A percentile compares a stretch with the other conserved stretches of the same genome.
Evolutionary conservation across 768 basidiomycete species (phyloP).

Genomic region (Lactifluus rugatus): DNA sequence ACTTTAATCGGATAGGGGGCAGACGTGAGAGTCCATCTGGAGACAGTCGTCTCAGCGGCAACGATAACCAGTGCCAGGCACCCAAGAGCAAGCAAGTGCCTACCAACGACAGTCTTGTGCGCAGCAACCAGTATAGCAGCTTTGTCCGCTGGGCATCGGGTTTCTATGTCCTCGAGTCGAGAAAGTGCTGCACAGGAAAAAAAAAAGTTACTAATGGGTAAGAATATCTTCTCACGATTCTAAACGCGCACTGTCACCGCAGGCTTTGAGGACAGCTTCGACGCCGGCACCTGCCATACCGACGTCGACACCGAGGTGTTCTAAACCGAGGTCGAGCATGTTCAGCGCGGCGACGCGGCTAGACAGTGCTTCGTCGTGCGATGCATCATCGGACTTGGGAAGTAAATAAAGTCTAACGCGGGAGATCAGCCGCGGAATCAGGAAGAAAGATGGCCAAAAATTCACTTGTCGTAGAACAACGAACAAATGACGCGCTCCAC

Average conservation of each 20-base stretch:
- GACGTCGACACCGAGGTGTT: slow-evolving; percentile 83
- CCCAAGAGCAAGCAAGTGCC: slow-evolving; percentile 23
- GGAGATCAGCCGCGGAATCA: slow-evolving; percentile 5
- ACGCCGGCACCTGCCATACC: slow-evolving; percentile 42
- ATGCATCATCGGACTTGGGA: slow-evolving; percentile 60
- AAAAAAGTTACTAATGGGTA: slow-evolving; percentile 10
- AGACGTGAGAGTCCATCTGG: slow-evolving; percentile 66
- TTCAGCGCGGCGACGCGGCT: slow-evolving; percentile 87
- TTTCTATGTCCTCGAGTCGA: slow-evolving; percentile 35
- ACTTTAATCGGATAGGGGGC: slow-evolving; percentile 64
- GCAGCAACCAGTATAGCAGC: slow-evolving; percentile 69
- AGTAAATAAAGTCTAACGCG: slow-evolving; percentile 72
- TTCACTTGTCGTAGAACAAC: slow-evolving; percentile 77
- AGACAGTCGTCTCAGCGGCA: not conserved
- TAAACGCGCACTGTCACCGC: slow-evolving; percentile 56
- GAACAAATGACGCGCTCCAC: slow-evolving; percentile 66
- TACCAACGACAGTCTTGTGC: slow-evolving; percentile 82
- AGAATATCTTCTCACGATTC: not conserved
- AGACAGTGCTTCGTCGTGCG: slow-evolving; percentile 84
- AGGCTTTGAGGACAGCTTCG: slow-evolving; percentile 54
- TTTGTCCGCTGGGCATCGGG: slow-evolving; percentile 66
- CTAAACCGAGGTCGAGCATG: slow-evolving; percentile 77
- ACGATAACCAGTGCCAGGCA: not conserved
- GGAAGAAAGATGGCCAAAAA: slow-evolving; percentile 3
- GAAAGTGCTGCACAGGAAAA: slow-evolving; percentile 35